Evolutionary conservation across 352 stramenopile genomes (phyloP).

Genomic region (Hyaloperonospora brassicae): DNA sequence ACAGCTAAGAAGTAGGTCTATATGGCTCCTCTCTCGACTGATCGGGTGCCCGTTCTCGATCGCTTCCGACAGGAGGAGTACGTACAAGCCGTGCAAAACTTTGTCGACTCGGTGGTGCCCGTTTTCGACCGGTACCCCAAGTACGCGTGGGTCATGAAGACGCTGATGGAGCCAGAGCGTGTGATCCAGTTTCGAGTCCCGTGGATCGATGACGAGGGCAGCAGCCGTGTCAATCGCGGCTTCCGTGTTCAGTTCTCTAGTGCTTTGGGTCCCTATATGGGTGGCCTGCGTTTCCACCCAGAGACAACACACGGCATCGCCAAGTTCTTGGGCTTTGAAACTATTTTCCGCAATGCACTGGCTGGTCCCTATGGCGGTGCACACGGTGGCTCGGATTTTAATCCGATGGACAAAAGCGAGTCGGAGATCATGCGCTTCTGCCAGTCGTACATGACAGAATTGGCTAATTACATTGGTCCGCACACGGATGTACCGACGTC

Average conservation of each 20-base stretch:
- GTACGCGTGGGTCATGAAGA: constrained; percentile 88
- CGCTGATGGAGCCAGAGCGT: constrained; percentile 93
- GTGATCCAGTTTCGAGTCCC: constrained; percentile 93
- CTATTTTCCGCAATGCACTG: constrained; percentile 94
- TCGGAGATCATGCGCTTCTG: constrained; percentile 97
- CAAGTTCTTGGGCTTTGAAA: constrained; percentile 92
- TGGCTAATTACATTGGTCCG: constrained; percentile 96
- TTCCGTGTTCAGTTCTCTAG: constrained; percentile 96
- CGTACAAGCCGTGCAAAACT: constrained; percentile 64
- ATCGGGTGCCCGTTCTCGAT: constrained; percentile 1
- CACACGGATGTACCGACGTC: constrained; percentile 93
- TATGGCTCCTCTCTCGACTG: constrained; percentile 15
- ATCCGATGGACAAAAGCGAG: constrained; percentile 95
- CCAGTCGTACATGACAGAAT: constrained; percentile 97
- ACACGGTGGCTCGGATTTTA: constrained; percentile 94
- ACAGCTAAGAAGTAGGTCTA: constrained; percentile 9
- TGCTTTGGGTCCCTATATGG: constrained; percentile 89
- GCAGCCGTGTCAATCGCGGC: constrained; percentile 92
- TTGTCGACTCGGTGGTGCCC: constrained; percentile 76
- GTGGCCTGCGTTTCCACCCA: constrained; percentile 91
- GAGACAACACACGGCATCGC: constrained; percentile 84
- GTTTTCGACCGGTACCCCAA: constrained; percentile 85
- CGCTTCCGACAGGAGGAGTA: constrained; percentile 30
- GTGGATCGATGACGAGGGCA: constrained; percentile 95
- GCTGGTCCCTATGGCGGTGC: constrained; percentile 64